A percentile compares a stretch with the other conserved stretches of the same genome.
Evolutionary conservation across 2,329 filamentous ascomycete genomes (phyloP).

Genomic region (Calonectria fujianensis): DNA sequence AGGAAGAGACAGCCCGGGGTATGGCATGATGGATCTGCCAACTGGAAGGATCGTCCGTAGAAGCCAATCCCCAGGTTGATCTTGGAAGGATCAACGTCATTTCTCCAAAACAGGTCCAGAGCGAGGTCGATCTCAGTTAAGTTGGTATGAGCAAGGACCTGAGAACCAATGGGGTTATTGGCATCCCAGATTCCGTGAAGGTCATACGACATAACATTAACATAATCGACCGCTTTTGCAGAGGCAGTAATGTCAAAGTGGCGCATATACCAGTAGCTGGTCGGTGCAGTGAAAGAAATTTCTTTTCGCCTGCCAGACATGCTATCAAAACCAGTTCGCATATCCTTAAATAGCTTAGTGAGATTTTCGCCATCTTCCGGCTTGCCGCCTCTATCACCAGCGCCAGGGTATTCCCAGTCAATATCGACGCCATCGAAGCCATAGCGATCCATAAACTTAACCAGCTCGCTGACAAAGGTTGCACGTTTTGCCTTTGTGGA

Average conservation of each 20-base stretch:
- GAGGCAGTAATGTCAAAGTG: slow-evolving; percentile 1
- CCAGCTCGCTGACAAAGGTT: not conserved
- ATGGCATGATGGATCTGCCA: slow-evolving; percentile 41
- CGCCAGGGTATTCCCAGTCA: slow-evolving; percentile 8
- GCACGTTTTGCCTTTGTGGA: slow-evolving; percentile 18
- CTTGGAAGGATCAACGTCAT: slow-evolving; percentile 62
- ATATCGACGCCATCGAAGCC: slow-evolving; percentile 21
- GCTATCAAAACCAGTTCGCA: not conserved
- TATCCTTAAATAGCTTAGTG: not conserved
- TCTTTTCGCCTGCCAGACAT: slow-evolving; percentile 12
- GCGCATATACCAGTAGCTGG: slow-evolving; percentile 11
- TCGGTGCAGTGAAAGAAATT: slow-evolving; percentile 1
- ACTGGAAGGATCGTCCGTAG: slow-evolving; percentile 59
- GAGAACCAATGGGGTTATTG: slow-evolving; percentile 13
- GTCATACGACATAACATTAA: slow-evolving; percentile 21
- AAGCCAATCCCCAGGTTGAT: slow-evolving; percentile 66
- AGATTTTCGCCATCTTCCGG: not conserved
- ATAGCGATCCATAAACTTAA: slow-evolving; percentile 11
- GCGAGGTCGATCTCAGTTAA: slow-evolving; percentile 65
- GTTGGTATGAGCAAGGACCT: slow-evolving; percentile 62
- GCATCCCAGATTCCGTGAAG: slow-evolving; percentile 28
- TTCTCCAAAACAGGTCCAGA: slow-evolving; percentile 69
- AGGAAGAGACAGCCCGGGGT: slow-evolving; percentile 52
- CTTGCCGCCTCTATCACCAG: not conserved
- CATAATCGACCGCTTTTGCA: slow-evolving; percentile 17